phyloP scores from a whole-genome alignment of 1,139 yeast species.

The Blastobotrys indianensis region DNA sequence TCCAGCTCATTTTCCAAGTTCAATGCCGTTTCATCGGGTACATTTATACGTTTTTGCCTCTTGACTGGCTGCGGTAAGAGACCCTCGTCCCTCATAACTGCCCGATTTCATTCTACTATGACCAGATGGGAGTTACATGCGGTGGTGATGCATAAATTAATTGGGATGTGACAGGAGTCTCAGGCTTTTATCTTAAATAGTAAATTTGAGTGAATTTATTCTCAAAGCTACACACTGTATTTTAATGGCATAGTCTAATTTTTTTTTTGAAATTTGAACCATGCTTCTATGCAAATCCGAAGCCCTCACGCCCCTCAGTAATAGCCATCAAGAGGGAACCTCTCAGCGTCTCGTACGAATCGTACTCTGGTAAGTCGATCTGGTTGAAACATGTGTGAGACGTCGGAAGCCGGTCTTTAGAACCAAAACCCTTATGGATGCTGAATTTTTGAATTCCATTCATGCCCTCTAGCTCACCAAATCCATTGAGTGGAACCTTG shows the following conservation, averaged over 20 bases:
- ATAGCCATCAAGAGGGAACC: slow-evolving; percentile 78
- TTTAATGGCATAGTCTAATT: too few relatives aligned
- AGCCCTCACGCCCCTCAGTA: slow-evolving; percentile 95
- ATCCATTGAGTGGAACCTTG: slow-evolving; percentile 93
- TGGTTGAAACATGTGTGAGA: slow-evolving; percentile 97
- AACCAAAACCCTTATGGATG: slow-evolving; percentile 85
- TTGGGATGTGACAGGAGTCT: too few relatives aligned
- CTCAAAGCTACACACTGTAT: neutral
- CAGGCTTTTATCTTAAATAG: too few relatives aligned
- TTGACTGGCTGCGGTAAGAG: neutral
- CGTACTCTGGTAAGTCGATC: slow-evolving; percentile 89
- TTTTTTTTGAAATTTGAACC: too few relatives aligned
- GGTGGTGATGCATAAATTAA: too few relatives aligned
- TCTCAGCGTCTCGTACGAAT: slow-evolving; percentile 76
- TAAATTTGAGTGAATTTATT: too few relatives aligned
- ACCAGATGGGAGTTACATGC: too few relatives aligned
- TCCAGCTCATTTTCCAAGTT: slow-evolving; percentile 24
- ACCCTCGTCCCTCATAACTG: too few relatives aligned
- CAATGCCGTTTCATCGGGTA: slow-evolving; percentile 20
- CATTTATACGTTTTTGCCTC: slow-evolving; percentile 1
- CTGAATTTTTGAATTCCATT: slow-evolving; percentile 82
- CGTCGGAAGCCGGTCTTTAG: slow-evolving; percentile 82
- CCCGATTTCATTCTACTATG: too few relatives aligned
- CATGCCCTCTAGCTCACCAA: slow-evolving; percentile 83
- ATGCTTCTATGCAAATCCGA: slow-evolving; percentile 60